A percentile compares a stretch with the other conserved stretches of the same genome.
Evolutionary conservation across 495 filamentous ascomycete genomes (phyloP).

Genomic region (Penicillium subrubescens): DNA sequence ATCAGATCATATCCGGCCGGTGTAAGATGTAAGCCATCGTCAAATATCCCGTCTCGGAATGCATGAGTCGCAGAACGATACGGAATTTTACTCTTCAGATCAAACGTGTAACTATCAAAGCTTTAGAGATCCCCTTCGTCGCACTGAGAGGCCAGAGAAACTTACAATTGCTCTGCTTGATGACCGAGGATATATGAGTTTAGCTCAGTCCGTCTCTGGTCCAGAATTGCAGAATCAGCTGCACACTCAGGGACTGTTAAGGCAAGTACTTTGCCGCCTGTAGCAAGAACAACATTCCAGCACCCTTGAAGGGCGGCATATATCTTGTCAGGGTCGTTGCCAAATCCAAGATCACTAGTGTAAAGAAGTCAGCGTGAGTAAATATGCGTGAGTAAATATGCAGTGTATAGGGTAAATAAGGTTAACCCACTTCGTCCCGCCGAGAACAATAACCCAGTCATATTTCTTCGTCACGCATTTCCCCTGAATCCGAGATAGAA

Average conservation of each 20-base stretch:
- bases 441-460: conserved; percentile 51
- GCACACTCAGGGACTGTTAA: conserved; percentile 61
- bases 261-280: conserved; percentile 56
- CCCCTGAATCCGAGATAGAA: conserved; percentile 45
- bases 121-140: not conserved
- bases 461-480: conserved; percentile 36
- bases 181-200: conserved; percentile 55
- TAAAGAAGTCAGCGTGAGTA: conserved; percentile 1
- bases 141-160: conserved; percentile 6
- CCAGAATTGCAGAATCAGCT: conserved; percentile 26
- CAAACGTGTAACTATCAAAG: conserved; percentile 45
- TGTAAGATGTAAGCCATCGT: conserved; percentile 64
- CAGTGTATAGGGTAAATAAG: not conserved
- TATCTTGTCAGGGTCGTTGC: conserved; percentile 31
- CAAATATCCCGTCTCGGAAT: conserved; percentile 53
- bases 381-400: too few relatives aligned
- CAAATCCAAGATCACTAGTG: conserved; percentile 46
- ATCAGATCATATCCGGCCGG: conserved; percentile 60
- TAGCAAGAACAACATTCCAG: conserved; percentile 49
- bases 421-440: conserved; percentile 57
- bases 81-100: conserved; percentile 53
- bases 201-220: conserved; percentile 44
- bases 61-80: conserved; percentile 49
- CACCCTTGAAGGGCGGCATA: conserved; percentile 44
- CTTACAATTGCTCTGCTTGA: conserved; percentile 48